phyloP scores from a whole-genome alignment of 768 basidiomycete species.

The Auricularia heimuer region DNA sequence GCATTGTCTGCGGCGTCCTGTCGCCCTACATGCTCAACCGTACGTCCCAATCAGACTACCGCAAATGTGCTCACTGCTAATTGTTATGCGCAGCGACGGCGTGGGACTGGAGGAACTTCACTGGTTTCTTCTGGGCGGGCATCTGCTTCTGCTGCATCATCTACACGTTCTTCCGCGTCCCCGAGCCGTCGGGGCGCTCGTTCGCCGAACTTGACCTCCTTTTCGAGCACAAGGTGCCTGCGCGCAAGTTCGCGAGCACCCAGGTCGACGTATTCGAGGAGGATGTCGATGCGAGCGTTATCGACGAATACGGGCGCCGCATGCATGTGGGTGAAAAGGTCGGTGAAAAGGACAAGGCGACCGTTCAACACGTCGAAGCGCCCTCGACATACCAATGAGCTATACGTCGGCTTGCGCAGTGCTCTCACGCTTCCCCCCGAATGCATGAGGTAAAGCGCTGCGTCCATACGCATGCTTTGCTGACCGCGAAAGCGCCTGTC shows the following conservation, averaged over 20 bases:
- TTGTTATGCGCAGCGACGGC: neutral
- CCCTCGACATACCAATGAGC: too few species aligned
- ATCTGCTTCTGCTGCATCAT: conserved; percentile 10
- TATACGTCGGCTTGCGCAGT: too few species aligned
- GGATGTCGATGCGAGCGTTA: neutral
- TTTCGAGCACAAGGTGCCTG: conserved; percentile 23
- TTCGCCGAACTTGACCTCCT: conserved; percentile 26
- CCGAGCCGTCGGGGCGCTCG: conserved; percentile 14
- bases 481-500: too few species aligned
- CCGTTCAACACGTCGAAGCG: too few species aligned
- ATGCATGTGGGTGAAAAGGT: neutral
- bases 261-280: conserved; percentile 2
- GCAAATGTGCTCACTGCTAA: too few species aligned
- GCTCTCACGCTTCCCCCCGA: too few species aligned
- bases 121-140: neutral
- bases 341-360: neutral
- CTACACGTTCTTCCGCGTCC: conserved; percentile 14
- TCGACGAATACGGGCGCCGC: neutral
- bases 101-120: conserved; percentile 14
- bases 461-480: too few species aligned
- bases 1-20: conserved; percentile 11
- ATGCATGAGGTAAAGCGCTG: too few species aligned
- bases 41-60: neutral
- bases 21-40: conserved; percentile 11
- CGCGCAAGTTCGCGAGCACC: conserved; percentile 15